These are phyloP conservation scores for Drechslerella stenobrocha DNA, from an alignment of 2,329 filamentous ascomycete genomes.

Conservation along the genomic window DNA sequence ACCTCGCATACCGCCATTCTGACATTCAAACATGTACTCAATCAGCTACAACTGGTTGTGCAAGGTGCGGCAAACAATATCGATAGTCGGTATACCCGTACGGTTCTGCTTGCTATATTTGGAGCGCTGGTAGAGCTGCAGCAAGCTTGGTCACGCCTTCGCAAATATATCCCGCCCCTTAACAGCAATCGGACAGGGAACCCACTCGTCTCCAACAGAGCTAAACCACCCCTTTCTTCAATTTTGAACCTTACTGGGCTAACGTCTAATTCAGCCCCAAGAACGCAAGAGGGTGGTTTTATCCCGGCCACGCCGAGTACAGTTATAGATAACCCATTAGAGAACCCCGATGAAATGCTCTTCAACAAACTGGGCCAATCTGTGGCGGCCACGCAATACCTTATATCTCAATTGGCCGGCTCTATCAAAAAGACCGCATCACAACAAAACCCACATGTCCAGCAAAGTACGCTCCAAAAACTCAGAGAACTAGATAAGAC, in stretches of 20 bases:
- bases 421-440: slow-evolving; percentile 51
- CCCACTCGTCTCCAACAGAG: slow-evolving; percentile 6
- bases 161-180: slow-evolving; percentile 48
- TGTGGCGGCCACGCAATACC: slow-evolving; percentile 49
- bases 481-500: slow-evolving; percentile 51
- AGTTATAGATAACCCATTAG: slow-evolving; percentile 45
- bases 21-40: slow-evolving; percentile 52
- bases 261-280: slow-evolving; percentile 3
- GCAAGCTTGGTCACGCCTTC: slow-evolving; percentile 50
- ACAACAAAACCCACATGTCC: slow-evolving; percentile 49
- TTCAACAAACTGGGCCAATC: slow-evolving; percentile 52
- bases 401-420: slow-evolving; percentile 50
- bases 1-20: slow-evolving; percentile 51
- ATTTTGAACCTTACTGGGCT: slow-evolving; percentile 16
- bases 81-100: slow-evolving; percentile 51
- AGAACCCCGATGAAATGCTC: slow-evolving; percentile 49
- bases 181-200: slow-evolving; percentile 10
- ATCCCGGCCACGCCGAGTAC: slow-evolving; percentile 44
- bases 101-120: slow-evolving; percentile 52
- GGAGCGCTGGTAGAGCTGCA: slow-evolving; percentile 52
- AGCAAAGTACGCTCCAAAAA: slow-evolving; percentile 51
- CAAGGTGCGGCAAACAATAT: slow-evolving; percentile 41
- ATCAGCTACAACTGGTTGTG: slow-evolving; percentile 49
- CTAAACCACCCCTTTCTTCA: slow-evolving; percentile 30
- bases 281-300: slow-evolving; percentile 22